Evolutionary conservation across 306 rosid genomes (phyloP), one percentile per base, ranked within the genome.

Genomic region (Pyrus pyrifolia): DNA sequence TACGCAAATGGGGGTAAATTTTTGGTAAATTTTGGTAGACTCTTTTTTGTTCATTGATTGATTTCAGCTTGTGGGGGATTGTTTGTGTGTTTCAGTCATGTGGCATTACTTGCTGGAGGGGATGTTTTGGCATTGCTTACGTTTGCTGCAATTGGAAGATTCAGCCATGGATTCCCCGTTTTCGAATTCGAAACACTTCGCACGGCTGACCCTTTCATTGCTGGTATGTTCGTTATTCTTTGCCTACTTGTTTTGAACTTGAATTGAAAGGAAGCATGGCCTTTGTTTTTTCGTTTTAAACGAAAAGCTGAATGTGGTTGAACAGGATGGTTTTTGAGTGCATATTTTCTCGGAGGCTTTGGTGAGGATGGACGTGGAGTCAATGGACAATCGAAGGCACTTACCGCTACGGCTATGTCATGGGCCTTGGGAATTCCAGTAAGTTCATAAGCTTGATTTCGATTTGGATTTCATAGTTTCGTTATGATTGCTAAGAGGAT

Each of bases 361-460:
- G 92, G 93, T 8, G 92, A 92, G 61, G 96, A 95, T 79, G 99
- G 99, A 0, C 99, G 93, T 21, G 97, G 97, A 68, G 81, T 84
- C 86, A 92, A 90, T 46, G 99, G 99, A 51, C 72, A 81, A 46
- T 33, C 93, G 12, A 95, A 90, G 76, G 97, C 88, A 75, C 82
- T 95, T 64, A 76, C 82, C 79, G 96, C 97, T 44, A 74, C 96
- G 14, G 89, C 93, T 4, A 95, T 91, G 67, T 95, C 97, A 44
- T 95, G 97, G 99, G 91, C 96, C 29, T 31, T 92, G 8, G 99
- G 97, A 59, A 92, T 95, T 82, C 97, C 99, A 3, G 99, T 95
- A 80, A 79, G 93, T 85, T 82, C 35, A 17, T 4, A 13, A 14
- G 14, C 62, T 30, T 76, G 8, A 6, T 33, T 51, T 64, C 2